Evolutionary conservation across 495 filamentous ascomycete genomes (phyloP), one percentile per base, ranked within the genome.

Genomic region (Penicillium samsonianum): DNA sequence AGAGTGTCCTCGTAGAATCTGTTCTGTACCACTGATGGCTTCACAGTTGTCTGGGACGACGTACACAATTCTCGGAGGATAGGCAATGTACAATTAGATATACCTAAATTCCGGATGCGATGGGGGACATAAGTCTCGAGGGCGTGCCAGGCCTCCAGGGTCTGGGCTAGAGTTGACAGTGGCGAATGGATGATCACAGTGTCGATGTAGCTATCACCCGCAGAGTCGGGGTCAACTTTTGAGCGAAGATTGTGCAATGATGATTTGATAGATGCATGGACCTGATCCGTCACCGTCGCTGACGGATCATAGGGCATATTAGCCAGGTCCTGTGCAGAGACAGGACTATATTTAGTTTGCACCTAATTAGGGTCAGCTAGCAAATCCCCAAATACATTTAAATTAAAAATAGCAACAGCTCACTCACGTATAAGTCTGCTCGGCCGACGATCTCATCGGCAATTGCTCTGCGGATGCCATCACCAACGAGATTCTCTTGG

Each of bases 321-420:
- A 23, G 77, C 65, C 4, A 70, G 75, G 49, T 87, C 80, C 62
- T 91, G 88, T 14, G 82, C 82, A 37, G 73, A 73, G 16, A 80
- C 57, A 1, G 87, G 78, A 5, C 88, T 90, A 72, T 85, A 92
- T 68, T 94, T 94, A 10, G 90, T 91, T 82, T 95, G 90, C 22
- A 92, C 77, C 87, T 89, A 64, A 50, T 22, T 19, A 23, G 19
- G 23, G n/a, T 35, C 31, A 64, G 56, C 22, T 11, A 7, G 6
- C 16, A n/a, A 16, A 35, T n/a, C 7, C 7, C 16, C 8, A 8
- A 38, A 17, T 38, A 38, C 7, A 5, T 46, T 37, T 44, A 30
- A 19, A 49, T n/a, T 46, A 53, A 42, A 28, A 26, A 31, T 44
- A 38, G 12, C 2, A 11, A 22, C 9, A 11, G 33, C 12, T 30